phyloP scores from a whole-genome alignment of 2,329 filamentous ascomycete species.

The Claviceps arundinis region DNA sequence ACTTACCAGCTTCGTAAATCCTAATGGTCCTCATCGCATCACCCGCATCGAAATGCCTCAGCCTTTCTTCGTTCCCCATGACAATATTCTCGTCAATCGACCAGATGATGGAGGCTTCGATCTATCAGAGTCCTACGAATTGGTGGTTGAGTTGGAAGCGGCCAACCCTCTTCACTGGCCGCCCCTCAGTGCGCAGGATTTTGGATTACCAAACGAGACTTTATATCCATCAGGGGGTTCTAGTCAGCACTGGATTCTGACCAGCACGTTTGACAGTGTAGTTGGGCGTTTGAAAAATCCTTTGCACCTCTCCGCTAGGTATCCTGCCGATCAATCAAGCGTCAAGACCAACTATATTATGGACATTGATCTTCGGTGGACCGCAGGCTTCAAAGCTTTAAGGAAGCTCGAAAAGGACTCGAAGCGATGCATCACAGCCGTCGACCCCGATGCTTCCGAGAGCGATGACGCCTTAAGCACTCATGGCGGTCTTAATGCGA shows the following conservation, averaged over 20 bases:
- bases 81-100: slow-evolving; percentile 36
- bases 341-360: slow-evolving; percentile 31
- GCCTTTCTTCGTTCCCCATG: slow-evolving; percentile 39
- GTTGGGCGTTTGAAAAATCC: slow-evolving; percentile 28
- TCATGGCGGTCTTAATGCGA: slow-evolving; percentile 9
- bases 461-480: slow-evolving; percentile 13
- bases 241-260: slow-evolving; percentile 25
- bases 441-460: slow-evolving; percentile 21
- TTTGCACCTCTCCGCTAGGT: slow-evolving; percentile 15
- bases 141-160: slow-evolving; percentile 40
- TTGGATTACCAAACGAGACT: slow-evolving; percentile 14
- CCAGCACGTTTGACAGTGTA: slow-evolving; percentile 27
- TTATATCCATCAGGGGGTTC: slow-evolving; percentile 10
- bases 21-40: slow-evolving; percentile 30
- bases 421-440: slow-evolving; percentile 30
- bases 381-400: slow-evolving; percentile 24
- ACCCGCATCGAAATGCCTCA: slow-evolving; percentile 33
- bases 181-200: slow-evolving; percentile 28
- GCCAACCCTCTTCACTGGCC: slow-evolving; percentile 38
- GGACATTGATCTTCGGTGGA: slow-evolving; percentile 36
- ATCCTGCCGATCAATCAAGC: slow-evolving; percentile 12
- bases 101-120: slow-evolving; percentile 33
- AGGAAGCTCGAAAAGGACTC: slow-evolving; percentile 26
- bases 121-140: slow-evolving; percentile 35
- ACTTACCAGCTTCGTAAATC: slow-evolving; percentile 35